Evolutionary conservation across 305 asterid genomes (phyloP).

Genomic region (Fraxinus velutina): DNA sequence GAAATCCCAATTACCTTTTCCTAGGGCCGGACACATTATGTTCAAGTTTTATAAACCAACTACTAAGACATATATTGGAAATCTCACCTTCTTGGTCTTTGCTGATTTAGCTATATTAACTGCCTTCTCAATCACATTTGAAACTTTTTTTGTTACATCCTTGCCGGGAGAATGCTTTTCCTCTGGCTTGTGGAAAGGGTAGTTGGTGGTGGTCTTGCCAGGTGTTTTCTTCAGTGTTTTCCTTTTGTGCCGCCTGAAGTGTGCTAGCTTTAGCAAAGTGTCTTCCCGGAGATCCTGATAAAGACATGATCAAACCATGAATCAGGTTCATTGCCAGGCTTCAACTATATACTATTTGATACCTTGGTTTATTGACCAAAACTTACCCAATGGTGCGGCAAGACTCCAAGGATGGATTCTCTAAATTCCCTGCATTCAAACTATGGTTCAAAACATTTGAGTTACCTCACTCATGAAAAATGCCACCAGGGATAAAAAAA

Average conservation of each 20-base stretch:
- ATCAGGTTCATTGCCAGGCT: constrained; percentile 21
- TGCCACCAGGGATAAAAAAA: not conserved
- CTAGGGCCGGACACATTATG: not conserved
- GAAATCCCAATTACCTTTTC: not conserved
- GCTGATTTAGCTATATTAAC: constrained; percentile 82
- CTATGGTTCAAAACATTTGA: constrained; percentile 44
- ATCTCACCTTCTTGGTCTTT: constrained; percentile 72
- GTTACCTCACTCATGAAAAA: constrained; percentile 25
- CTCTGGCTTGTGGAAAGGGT: constrained; percentile 85
- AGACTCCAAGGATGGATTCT: constrained; percentile 91
- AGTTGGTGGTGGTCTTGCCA: constrained; percentile 54
- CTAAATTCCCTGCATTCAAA: constrained; percentile 95
- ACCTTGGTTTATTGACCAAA: not conserved
- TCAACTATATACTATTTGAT: constrained; percentile 8
- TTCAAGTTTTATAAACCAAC: not conserved
- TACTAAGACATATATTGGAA: constrained; percentile 12
- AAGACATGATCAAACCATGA: constrained; percentile 21
- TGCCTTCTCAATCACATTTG: constrained; percentile 84
- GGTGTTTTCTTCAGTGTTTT: constrained; percentile 69
- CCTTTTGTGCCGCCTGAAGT: constrained; percentile 91
- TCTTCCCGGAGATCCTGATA: constrained; percentile 93
- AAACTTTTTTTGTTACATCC: constrained; percentile 76
- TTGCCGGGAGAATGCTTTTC: constrained; percentile 87
- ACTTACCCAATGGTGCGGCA: constrained; percentile 96
- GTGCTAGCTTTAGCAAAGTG: constrained; percentile 68